Conservation (phyloP, 192 early-diverging fungal genomes). For the Backusella mclennaniae region DNA sequence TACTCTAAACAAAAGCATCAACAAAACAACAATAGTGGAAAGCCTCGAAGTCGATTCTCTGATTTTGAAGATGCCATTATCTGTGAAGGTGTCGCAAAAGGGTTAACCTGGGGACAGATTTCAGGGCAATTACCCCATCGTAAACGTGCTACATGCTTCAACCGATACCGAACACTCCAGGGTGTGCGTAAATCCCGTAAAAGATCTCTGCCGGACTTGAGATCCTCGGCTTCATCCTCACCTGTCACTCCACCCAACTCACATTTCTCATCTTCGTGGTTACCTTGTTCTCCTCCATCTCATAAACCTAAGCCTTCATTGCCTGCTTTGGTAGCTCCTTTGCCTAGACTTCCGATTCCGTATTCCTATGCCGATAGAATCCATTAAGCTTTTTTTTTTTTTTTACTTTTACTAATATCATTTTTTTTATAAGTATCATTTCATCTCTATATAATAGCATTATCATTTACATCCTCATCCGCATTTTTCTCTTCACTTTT, state of each 20-base stretch:
- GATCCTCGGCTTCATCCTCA: background rate
- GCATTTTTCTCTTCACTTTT: background rate
- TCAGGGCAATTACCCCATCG: conserved; percentile 35
- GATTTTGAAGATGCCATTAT: conserved; percentile 33
- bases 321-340: conserved; percentile 11
- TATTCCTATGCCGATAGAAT: conserved; percentile 16
- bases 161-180: conserved; percentile 34
- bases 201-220: conserved; percentile 1
- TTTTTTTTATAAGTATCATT: background rate
- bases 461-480: background rate
- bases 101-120: conserved; percentile 38
- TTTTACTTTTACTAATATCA: background rate
- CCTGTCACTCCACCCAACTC: conserved; percentile 12
- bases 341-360: conserved; percentile 4
- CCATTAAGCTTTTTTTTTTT: background rate
- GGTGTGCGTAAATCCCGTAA: conserved; percentile 37
- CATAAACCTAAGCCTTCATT: background rate
- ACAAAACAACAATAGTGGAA: background rate
- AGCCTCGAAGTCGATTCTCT: conserved; percentile 37
- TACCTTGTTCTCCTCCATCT: conserved; percentile 1
- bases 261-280: conserved; percentile 1
- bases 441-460: background rate
- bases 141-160: conserved; percentile 40
- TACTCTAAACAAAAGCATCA: conserved; percentile 3
- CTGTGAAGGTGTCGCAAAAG: conserved; percentile 37